Conservation (phyloP, 2,329 filamentous ascomycete genomes). For the Pestalotiopsis sp. region DNA sequence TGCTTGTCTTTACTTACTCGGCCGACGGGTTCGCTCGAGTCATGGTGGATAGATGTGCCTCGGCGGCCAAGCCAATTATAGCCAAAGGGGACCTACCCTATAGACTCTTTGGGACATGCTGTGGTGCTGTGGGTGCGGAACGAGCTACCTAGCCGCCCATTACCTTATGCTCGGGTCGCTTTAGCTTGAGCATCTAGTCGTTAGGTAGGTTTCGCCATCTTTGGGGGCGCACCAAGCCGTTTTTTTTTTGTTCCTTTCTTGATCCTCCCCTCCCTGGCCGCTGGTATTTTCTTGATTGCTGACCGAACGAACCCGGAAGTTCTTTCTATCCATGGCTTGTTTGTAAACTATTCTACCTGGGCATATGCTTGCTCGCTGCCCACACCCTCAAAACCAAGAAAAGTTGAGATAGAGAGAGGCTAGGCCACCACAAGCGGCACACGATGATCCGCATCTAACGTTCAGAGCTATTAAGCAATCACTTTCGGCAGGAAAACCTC, state of each 20-base stretch:
- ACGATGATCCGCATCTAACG: not conserved
- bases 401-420: not conserved
- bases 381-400: not conserved
- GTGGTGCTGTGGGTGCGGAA: not conserved
- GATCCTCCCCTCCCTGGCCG: no score
- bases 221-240: not conserved
- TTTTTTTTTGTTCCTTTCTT: not conserved
- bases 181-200: not conserved
- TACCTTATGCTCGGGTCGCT: conserved; percentile 9
- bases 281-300: not conserved
- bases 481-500: not conserved
- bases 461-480: not conserved
- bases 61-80: not conserved
- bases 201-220: conserved; percentile 4
- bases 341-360: not conserved
- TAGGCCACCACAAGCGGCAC: not conserved
- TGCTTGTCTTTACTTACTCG: conserved; percentile 2
- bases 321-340: no score
- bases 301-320: not conserved
- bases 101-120: not conserved
- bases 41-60: not conserved
- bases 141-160: conserved; percentile 1
- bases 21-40: conserved; percentile 1
- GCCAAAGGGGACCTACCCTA: not conserved
- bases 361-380: not conserved